A percentile compares a stretch with the other conserved stretches of the same genome.
Conservation (phyloP, 2,329 filamentous ascomycete genomes). For the Exophiala lecanii-corni region DNA sequence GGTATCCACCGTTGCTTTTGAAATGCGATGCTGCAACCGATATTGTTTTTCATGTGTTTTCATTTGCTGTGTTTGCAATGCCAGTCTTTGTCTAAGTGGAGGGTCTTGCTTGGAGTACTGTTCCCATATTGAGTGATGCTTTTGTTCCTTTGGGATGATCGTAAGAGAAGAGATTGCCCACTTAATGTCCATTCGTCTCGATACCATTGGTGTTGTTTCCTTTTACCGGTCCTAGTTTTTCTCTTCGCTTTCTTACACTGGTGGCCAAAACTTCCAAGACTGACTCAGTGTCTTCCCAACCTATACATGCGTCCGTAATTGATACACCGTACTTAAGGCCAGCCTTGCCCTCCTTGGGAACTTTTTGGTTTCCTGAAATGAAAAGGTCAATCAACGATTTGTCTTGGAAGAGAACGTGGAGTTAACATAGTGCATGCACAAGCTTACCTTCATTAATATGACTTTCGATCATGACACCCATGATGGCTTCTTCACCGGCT, state of each 20-base stretch:
- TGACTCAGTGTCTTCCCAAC: slow-evolving; percentile 82
- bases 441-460: slow-evolving; percentile 90
- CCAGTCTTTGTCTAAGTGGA: too few species aligned
- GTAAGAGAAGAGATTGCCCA: too few species aligned
- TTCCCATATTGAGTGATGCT: too few species aligned
- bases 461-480: slow-evolving; percentile 98
- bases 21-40: too few species aligned
- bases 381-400: too few species aligned
- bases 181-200: slow-evolving; percentile 11
- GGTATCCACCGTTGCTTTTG: too few species aligned
- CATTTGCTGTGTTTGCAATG: too few species aligned
- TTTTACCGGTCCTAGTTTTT: slow-evolving; percentile 30
- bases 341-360: slow-evolving; percentile 29
- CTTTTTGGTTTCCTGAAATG: slow-evolving; percentile 31
- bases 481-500: slow-evolving; percentile 78
- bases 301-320: slow-evolving; percentile 61
- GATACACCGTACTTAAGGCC: slow-evolving; percentile 32
- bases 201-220: slow-evolving; percentile 8
- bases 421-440: slow-evolving; percentile 54
- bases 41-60: too few species aligned
- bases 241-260: slow-evolving; percentile 71
- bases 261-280: slow-evolving; percentile 74
- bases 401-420: background rate
- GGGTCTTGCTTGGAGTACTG: too few species aligned
- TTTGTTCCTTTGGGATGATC: too few species aligned